A percentile compares a stretch with the other conserved stretches of the same genome.
phyloP scores from a whole-genome alignment of 2,329 filamentous ascomycete genomes.

The Xylaria multiplex region DNA sequence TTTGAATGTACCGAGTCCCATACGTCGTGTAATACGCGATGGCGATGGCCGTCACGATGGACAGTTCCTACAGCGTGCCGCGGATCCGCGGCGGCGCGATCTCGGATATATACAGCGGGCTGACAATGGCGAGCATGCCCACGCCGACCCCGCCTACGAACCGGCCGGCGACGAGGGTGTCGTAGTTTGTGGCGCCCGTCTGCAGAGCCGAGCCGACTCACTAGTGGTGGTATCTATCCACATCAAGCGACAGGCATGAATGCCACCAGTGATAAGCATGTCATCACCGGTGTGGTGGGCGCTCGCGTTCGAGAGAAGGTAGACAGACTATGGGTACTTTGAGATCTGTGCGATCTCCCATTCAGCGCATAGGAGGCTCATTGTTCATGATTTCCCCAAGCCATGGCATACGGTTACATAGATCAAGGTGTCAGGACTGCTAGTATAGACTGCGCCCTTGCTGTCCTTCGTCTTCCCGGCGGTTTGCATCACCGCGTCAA shows the following conservation, averaged over 20 bases:
- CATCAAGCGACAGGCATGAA: conserved; percentile 45
- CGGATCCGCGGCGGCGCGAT: conserved; percentile 40
- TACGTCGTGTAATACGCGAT: conserved; percentile 41
- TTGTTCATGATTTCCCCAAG: conserved; percentile 51
- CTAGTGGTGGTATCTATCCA: not conserved
- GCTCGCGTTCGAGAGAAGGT: conserved; percentile 53
- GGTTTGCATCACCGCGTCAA: conserved; percentile 14
- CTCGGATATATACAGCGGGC: conserved; percentile 43
- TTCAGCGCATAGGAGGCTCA: conserved; percentile 53
- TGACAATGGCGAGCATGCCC: conserved; percentile 53
- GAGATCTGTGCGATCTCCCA: conserved; percentile 53
- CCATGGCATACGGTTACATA: conserved; percentile 44
- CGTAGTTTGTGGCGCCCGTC: not conserved
- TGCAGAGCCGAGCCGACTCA: conserved; percentile 1
- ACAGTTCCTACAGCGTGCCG: conserved; percentile 41
- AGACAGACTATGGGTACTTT: conserved; percentile 54
- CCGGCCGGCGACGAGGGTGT: conserved; percentile 48
- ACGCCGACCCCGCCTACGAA: conserved; percentile 65
- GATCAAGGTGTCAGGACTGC: too few species aligned
- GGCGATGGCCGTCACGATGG: conserved; percentile 46
- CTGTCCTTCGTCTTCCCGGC: conserved; percentile 16
- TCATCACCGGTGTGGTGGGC: conserved; percentile 55
- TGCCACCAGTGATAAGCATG: conserved; percentile 52
- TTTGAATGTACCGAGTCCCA: conserved; percentile 50
- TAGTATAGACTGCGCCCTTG: not conserved